Conservation (phyloP, 257 asterid genomes). For the Solanum dulcamara region DNA sequence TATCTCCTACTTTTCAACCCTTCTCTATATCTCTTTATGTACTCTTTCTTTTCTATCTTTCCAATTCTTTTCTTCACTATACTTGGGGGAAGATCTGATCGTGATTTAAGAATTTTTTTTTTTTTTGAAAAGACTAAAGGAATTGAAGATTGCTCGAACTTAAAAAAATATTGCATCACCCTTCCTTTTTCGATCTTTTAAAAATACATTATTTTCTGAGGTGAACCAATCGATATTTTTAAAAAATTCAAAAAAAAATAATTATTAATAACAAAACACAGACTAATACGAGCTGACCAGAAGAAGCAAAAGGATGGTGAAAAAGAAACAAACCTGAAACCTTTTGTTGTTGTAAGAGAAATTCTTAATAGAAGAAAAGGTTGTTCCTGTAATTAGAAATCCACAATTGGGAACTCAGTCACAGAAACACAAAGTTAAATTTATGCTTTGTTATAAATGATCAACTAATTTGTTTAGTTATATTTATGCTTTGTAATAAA, state of each 20-base stretch:
- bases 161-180: not conserved
- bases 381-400: not conserved
- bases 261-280: not conserved
- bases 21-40: not conserved
- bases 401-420: not conserved
- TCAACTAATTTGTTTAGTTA: not conserved
- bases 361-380: not conserved
- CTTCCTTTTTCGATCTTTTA: not conserved
- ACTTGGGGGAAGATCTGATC: not conserved
- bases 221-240: not conserved
- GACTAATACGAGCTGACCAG: not conserved
- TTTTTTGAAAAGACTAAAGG: not conserved
- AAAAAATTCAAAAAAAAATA: not conserved
- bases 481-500: not conserved
- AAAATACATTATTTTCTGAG: not conserved
- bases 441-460: not conserved
- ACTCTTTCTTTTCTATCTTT: not conserved
- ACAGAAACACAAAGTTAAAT: not conserved
- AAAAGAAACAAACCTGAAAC: not conserved
- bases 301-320: not conserved
- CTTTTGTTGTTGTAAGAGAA: not conserved
- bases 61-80: not conserved
- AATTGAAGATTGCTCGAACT: not conserved
- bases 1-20: not conserved
- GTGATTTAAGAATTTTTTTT: not conserved